phyloP scores from a whole-genome alignment of 352 stramenopile genomes.

The Globisporangium megalacanthum region DNA sequence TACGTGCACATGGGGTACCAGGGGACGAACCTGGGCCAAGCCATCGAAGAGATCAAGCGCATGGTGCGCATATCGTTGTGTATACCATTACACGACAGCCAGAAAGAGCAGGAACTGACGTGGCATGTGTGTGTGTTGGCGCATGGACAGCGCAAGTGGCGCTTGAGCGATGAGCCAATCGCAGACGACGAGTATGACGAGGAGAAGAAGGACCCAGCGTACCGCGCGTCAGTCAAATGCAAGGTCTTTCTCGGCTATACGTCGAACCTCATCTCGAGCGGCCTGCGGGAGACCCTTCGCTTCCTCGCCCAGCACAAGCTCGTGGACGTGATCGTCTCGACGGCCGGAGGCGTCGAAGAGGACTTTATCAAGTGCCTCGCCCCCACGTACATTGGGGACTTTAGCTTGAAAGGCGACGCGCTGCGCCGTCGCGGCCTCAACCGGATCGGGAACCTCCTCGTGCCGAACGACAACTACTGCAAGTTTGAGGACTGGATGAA shows the following conservation, averaged over 20 bases:
- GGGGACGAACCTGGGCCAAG: conserved; percentile 95
- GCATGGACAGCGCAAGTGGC: conserved; percentile 86
- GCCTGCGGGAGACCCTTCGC: conserved; percentile 96
- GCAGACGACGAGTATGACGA: conserved; percentile 92
- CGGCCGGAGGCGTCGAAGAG: conserved; percentile 92
- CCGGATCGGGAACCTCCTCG: conserved; percentile 99
- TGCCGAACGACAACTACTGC: conserved; percentile 99
- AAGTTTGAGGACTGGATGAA: conserved; percentile 96
- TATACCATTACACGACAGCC: background rate
- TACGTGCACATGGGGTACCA: conserved; percentile 92
- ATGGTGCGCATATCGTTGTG: conserved; percentile 73
- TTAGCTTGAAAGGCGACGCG: conserved; percentile 90
- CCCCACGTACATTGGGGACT: conserved; percentile 98
- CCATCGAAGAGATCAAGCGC: conserved; percentile 97
- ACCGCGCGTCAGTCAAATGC: conserved; percentile 85
- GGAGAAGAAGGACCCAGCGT: conserved; percentile 66
- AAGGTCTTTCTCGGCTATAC: conserved; percentile 99
- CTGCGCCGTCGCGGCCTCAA: conserved; percentile 97
- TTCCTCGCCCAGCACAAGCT: conserved; percentile 99
- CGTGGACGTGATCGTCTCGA: conserved; percentile 97
- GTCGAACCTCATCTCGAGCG: conserved; percentile 99
- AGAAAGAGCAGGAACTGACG: background rate
- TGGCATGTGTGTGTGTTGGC: background rate
- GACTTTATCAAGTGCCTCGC: conserved; percentile 99
- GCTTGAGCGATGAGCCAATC: conserved; percentile 92